Conservation (phyloP, 2,329 filamentous ascomycete species). For the Domatiomyces catenatus region DNA sequence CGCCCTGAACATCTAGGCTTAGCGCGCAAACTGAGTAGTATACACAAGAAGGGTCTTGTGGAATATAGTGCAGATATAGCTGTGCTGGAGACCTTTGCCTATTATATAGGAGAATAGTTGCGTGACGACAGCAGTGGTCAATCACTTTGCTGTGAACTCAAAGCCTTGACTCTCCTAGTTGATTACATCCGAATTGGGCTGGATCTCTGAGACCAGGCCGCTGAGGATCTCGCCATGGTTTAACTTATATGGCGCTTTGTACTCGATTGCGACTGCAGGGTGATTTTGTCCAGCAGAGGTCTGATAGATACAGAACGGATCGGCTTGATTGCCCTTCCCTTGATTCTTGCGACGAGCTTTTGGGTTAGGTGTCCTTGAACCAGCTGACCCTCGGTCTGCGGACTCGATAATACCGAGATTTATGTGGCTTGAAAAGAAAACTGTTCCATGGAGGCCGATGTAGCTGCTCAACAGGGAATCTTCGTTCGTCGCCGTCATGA, state of each 20-base stretch:
- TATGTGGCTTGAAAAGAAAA: too few relatives aligned
- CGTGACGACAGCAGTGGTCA: conserved; percentile 28
- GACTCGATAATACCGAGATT: too few relatives aligned
- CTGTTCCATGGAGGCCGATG: too few relatives aligned
- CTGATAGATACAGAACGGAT: conserved; percentile 23
- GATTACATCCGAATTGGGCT: conserved; percentile 15
- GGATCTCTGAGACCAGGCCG: conserved; percentile 22
- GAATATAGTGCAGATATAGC: conserved; percentile 27
- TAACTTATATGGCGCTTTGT: conserved; percentile 36
- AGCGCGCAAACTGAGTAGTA: conserved; percentile 15
- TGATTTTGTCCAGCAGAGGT: conserved; percentile 8
- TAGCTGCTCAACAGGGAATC: too few relatives aligned
- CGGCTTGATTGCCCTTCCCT: conserved; percentile 1
- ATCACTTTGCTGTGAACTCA: too few relatives aligned
- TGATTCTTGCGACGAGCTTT: background rate
- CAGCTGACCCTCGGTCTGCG: too few relatives aligned
- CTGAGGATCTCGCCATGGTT: conserved; percentile 26
- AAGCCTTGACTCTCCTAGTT: too few relatives aligned
- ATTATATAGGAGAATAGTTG: conserved; percentile 39
- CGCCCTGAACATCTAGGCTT: conserved; percentile 18
- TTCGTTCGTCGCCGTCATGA: too few relatives aligned
- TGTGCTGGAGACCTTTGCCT: conserved; percentile 29
- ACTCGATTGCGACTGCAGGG: conserved; percentile 25
- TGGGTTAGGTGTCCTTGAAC: background rate
- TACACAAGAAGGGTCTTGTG: conserved; percentile 18